Evolutionary conservation across 768 basidiomycete genomes (phyloP).

Genomic region (Serendipita sp.): DNA sequence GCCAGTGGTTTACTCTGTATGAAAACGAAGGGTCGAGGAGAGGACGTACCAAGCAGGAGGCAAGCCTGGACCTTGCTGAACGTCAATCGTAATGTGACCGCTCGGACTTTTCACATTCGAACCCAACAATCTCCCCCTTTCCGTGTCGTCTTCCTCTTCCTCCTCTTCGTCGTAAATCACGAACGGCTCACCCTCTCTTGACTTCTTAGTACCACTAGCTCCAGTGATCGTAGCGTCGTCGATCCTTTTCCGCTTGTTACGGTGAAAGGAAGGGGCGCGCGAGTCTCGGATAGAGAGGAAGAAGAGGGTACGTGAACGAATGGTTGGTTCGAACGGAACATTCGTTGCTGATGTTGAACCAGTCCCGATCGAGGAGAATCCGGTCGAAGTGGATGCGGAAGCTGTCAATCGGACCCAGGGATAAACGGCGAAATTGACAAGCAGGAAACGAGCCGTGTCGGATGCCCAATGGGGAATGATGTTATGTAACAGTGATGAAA

Average conservation of each 20-base stretch:
- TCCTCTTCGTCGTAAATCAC: constrained; percentile 26
- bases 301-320: constrained; percentile 76
- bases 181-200: constrained; percentile 30
- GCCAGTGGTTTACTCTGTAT: neutral
- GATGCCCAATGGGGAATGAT: no score
- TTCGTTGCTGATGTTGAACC: neutral
- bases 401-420: neutral
- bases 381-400: neutral
- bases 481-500: no score
- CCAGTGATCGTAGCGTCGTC: constrained; percentile 15
- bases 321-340: constrained; percentile 18
- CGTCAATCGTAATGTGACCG: constrained; percentile 33
- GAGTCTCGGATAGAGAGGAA: constrained; percentile 91
- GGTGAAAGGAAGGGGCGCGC: constrained; percentile 22
- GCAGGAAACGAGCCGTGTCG: no score
- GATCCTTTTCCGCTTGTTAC: neutral
- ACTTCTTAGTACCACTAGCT: constrained; percentile 20
- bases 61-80: constrained; percentile 22
- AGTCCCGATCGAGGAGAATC: neutral
- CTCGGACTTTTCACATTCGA: neutral
- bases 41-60: constrained; percentile 71
- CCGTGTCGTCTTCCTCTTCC: constrained; percentile 41
- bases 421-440: no score
- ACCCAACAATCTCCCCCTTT: constrained; percentile 10
- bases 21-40: constrained; percentile 10